Conservation (phyloP, 2,329 filamentous ascomycete genomes). For the Septoria linicola region DNA sequence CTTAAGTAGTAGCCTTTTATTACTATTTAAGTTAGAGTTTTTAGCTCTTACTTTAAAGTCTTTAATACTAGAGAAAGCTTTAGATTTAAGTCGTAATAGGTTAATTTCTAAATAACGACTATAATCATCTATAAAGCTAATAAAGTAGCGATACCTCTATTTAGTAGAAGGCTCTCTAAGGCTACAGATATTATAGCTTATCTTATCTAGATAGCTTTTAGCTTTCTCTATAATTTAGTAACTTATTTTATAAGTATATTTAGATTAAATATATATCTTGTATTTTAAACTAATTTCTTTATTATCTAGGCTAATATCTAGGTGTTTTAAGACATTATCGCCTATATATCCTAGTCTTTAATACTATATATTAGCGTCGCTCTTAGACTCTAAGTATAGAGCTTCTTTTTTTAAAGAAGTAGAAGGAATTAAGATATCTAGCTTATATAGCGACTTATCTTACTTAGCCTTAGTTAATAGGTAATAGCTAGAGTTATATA, state of each 20-base stretch:
- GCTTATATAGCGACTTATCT: constrained; percentile 8
- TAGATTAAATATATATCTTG: constrained; percentile 7
- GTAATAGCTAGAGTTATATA: neutral
- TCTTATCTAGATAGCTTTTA: constrained; percentile 14
- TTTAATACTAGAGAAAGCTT: constrained; percentile 11
- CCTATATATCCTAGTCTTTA: constrained; percentile 12
- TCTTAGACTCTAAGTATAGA: constrained; percentile 5
- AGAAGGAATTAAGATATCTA: constrained; percentile 7
- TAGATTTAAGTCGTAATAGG: constrained; percentile 7
- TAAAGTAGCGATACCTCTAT: constrained; percentile 10
- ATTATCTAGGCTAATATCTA: constrained; percentile 2
- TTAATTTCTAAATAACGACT: constrained; percentile 13
- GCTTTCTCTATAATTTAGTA: constrained; percentile 3
- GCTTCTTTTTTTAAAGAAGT: neutral
- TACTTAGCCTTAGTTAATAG: constrained; percentile 5
- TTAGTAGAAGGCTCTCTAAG: constrained; percentile 13
- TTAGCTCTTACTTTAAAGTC: constrained; percentile 8
- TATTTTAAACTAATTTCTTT: constrained; percentile 2
- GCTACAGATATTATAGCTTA: constrained; percentile 11
- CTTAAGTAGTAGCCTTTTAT: constrained; percentile 12
- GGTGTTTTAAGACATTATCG: constrained; percentile 2
- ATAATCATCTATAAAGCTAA: constrained; percentile 16
- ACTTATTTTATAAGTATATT: constrained; percentile 11
- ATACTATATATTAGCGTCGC: constrained; percentile 7
- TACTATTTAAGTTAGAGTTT: constrained; percentile 7